Conservation (phyloP, 257 asterid species). For the Pogostemon cablin region DNA sequence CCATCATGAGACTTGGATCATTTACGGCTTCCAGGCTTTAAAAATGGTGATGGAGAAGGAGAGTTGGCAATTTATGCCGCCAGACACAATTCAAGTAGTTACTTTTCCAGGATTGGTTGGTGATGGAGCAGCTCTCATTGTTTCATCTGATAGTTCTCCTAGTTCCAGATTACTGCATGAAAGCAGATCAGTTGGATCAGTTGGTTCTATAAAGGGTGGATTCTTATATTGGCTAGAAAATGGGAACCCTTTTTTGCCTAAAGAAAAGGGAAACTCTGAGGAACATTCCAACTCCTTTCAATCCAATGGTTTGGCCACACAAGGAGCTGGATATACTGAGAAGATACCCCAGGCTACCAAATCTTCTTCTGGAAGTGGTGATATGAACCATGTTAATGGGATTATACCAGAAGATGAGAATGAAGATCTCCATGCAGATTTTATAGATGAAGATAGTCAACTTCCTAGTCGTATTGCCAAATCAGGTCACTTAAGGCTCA, state of each 20-base stretch:
- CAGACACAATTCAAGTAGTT: slow-evolving; percentile 81
- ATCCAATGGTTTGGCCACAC: slow-evolving; percentile 53
- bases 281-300: slow-evolving; percentile 52
- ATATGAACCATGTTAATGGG: slow-evolving; percentile 61
- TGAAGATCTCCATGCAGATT: slow-evolving; percentile 99
- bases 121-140: slow-evolving; percentile 97
- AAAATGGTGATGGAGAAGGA: slow-evolving; percentile 99
- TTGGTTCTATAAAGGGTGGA: slow-evolving; percentile 67
- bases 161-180: slow-evolving; percentile 55
- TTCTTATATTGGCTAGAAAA: slow-evolving; percentile 76
- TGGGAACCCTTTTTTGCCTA: slow-evolving; percentile 78
- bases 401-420: slow-evolving; percentile 86
- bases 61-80: slow-evolving; percentile 89
- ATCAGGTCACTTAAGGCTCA: slow-evolving; percentile 58
- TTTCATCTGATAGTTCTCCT: slow-evolving; percentile 61
- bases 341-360: slow-evolving; percentile 36
- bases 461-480: slow-evolving; percentile 92
- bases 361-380: slow-evolving; percentile 45
- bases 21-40: slow-evolving; percentile 72
- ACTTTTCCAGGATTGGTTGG: slow-evolving; percentile 96
- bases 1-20: slow-evolving; percentile 27
- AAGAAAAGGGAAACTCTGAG: slow-evolving; percentile 53
- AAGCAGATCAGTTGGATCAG: slow-evolving; percentile 53
- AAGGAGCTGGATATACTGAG: slow-evolving; percentile 53
- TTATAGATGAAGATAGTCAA: slow-evolving; percentile 99